Base-by-base conservation (phyloP, 257 asterid species). In the Petunia axillaris region DNA sequence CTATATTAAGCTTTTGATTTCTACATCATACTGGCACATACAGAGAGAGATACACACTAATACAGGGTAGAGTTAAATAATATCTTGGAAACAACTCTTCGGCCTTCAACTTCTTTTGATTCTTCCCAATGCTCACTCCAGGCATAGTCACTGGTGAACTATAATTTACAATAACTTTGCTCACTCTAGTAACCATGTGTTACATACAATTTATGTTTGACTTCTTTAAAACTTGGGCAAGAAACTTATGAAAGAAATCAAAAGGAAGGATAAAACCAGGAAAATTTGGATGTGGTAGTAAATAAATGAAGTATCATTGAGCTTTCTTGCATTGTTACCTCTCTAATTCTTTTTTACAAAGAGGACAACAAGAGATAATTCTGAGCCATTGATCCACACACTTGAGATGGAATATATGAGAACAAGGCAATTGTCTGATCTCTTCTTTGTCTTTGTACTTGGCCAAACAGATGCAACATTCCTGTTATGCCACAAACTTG, bases 331-430 rank as follows among this genome's bases (percentile, higher is more conserved):
- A 37, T 77, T 46, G 7, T 15, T 53, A 89, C 62, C 84, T 84
- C 71, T 82, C 82, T 57, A 89, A 11, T 79, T 81, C 89, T 62
- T 84, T 87, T 81, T 89, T 89, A 81, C 92, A 89, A 2, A 89
- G 89, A 64, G 91, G 92, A 79, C 99, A 95, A 73, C 93, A 91
- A 50, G 97, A 90, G 59, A 89, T 85, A 14, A 95, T 95, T 91
- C 81, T 90, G 82, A 95, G 96, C 99, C 99, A 95, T 80, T 95
- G 96, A 84, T 93, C 99, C 82, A 95, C 98, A 80, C 99, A 95
- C 64, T 89, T 88, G 6, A 92, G 91, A 84, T 93, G 98, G 82
- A 95, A 95, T 50, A 85, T 81, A 87, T 95, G 99, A 15, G 86
- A 84, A 82, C 99, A 95, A 77, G 97, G 96, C 83, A 95, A 75